These are phyloP conservation scores for Echinosophora koreensis DNA, from an alignment of 306 rosid genomes.

Conservation along the genomic window DNA sequence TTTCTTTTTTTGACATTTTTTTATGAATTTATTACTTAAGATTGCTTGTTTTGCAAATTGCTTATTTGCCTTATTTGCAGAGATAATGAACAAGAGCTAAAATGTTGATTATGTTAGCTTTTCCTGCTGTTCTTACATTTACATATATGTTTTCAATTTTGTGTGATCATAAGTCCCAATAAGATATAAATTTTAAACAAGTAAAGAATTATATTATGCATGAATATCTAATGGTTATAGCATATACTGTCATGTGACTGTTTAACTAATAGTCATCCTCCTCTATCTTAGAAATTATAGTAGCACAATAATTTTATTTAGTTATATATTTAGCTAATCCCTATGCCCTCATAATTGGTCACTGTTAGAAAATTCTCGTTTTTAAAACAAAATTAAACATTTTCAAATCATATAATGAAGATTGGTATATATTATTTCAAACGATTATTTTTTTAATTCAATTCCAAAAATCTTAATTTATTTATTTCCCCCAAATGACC, in stretches of 20 bases:
- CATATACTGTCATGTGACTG: constrained; percentile 35
- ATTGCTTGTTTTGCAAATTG: not conserved
- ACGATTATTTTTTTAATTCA: not conserved
- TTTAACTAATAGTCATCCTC: constrained; percentile 35
- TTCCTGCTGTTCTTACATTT: not conserved
- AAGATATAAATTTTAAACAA: not conserved
- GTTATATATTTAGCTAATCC: constrained; percentile 33
- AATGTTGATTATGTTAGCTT: constrained; percentile 18
- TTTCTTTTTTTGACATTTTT: not conserved
- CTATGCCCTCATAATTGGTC: constrained; percentile 44
- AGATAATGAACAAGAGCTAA: constrained; percentile 14
- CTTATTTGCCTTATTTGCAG: not conserved
- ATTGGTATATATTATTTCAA: not conserved
- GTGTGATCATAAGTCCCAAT: constrained; percentile 2
- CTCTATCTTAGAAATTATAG: not conserved
- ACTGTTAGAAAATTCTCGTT: constrained; percentile 24
- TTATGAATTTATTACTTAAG: not conserved
- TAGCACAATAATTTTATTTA: not conserved
- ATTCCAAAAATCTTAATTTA: constrained; percentile 33
- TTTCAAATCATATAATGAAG: constrained; percentile 38
- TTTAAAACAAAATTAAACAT: constrained; percentile 1
- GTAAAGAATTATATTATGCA: not conserved
- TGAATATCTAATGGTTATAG: not conserved
- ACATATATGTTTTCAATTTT: not conserved
- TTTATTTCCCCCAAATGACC: constrained; percentile 41